phyloP scores from a whole-genome alignment of 1,284 basidiomycete genomes.

The Cutaneotrichosporon sp. region DNA sequence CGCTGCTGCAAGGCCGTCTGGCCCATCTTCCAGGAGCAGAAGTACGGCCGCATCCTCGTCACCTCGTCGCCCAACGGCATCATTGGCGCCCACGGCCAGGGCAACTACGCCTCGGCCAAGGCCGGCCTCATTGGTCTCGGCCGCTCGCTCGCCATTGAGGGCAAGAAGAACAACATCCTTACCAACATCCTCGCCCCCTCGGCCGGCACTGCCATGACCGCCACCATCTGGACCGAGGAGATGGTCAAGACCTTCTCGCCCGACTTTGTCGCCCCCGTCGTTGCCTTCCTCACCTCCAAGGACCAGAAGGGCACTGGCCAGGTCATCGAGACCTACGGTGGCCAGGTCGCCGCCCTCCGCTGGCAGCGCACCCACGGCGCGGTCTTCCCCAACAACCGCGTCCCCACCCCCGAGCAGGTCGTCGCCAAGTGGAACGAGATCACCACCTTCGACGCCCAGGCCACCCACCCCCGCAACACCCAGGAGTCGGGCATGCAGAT shows the following conservation, averaged over 20 bases:
- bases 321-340: slow-evolving; percentile 87
- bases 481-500: slow-evolving; percentile 76
- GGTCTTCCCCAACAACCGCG: slow-evolving; percentile 74
- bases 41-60: slow-evolving; percentile 93
- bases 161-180: slow-evolving; percentile 84
- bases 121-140: slow-evolving; percentile 90
- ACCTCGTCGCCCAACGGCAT: slow-evolving; percentile 92
- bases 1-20: slow-evolving; percentile 93
- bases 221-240: slow-evolving; percentile 81
- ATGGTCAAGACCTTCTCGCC: slow-evolving; percentile 82
- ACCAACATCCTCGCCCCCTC: slow-evolving; percentile 87
- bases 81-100: slow-evolving; percentile 94
- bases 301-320: slow-evolving; percentile 72
- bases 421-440: slow-evolving; percentile 75
- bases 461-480: slow-evolving; percentile 72
- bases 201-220: slow-evolving; percentile 89
- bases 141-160: slow-evolving; percentile 87
- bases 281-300: slow-evolving; percentile 86
- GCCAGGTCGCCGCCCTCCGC: slow-evolving; percentile 88
- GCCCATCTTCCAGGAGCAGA: slow-evolving; percentile 96
- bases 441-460: slow-evolving; percentile 73
- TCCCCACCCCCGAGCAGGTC: slow-evolving; percentile 76
- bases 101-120: slow-evolving; percentile 85
- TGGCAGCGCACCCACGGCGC: slow-evolving; percentile 85
- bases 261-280: slow-evolving; percentile 86